These are phyloP conservation scores for Tetrahymena elliotti DNA, from an alignment of 73 alveolate genomes.

Conservation along the genomic window DNA sequence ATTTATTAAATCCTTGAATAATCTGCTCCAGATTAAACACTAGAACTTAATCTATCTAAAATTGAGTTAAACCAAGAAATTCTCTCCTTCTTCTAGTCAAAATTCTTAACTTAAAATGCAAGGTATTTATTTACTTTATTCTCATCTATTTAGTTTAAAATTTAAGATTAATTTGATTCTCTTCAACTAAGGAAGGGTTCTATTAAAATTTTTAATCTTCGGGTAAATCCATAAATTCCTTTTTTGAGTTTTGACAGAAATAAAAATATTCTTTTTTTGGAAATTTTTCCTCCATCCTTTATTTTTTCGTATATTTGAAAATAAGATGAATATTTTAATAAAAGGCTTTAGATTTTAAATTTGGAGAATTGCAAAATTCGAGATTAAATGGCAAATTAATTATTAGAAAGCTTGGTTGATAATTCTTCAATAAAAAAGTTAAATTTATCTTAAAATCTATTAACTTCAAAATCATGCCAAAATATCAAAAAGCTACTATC, in stretches of 20 bases:
- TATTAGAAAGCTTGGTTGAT: background rate
- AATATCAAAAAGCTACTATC: background rate
- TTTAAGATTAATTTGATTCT: too few relatives aligned
- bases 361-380: background rate
- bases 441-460: background rate
- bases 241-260: too few relatives aligned
- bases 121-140: background rate
- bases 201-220: too few relatives aligned
- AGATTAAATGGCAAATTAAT: background rate
- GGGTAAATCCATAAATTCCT: too few relatives aligned
- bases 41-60: background rate
- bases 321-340: too few relatives aligned
- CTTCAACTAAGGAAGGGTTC: too few relatives aligned
- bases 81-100: background rate
- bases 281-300: too few relatives aligned
- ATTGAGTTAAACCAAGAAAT: background rate
- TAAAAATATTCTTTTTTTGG: too few relatives aligned
- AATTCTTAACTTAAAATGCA: background rate
- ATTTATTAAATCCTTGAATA: background rate
- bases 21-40: background rate
- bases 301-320: too few relatives aligned
- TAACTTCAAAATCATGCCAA: background rate
- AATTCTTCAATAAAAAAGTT: background rate
- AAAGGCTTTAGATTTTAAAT: background rate
- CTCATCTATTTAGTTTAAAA: too few relatives aligned